Percentiles rank a stretch among this genome's conserved stretches.
These are phyloP conservation scores for Brasenia schreberi DNA, from an alignment of 164 flowering plant species.

Conservation along the genomic window DNA sequence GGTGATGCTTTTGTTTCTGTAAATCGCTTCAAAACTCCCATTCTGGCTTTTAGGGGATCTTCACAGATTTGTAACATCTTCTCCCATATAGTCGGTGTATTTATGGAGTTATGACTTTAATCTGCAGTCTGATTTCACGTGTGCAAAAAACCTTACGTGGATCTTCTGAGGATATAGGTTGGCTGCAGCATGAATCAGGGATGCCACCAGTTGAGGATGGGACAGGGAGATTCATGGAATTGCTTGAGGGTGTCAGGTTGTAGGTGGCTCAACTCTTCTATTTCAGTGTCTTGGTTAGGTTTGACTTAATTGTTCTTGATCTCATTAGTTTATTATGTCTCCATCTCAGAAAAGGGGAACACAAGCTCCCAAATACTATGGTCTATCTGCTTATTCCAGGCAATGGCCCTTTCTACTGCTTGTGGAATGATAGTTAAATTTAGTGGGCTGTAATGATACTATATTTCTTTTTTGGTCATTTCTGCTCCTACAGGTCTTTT, in stretches of 20 bases:
- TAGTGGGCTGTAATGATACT: neutral
- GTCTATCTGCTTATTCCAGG: constrained; percentile 94
- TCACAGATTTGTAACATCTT: too few relatives aligned
- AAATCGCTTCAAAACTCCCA: too few relatives aligned
- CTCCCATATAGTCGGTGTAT: neutral
- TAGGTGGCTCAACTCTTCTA: neutral
- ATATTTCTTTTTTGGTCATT: neutral
- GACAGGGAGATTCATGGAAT: constrained; percentile 55
- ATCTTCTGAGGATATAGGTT: constrained; percentile 95
- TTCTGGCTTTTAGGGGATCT: too few relatives aligned
- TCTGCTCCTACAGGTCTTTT: constrained; percentile 58
- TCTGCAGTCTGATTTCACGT: constrained; percentile 62
- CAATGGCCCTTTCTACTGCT: constrained; percentile 9
- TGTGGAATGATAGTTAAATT: too few relatives aligned
- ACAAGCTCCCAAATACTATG: constrained; percentile 68
- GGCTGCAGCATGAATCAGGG: constrained; percentile 60
- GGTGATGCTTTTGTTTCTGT: too few relatives aligned
- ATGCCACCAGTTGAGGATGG: constrained; percentile 92
- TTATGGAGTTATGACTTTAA: neutral
- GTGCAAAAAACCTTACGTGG: constrained; percentile 84
- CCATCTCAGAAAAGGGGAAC: constrained; percentile 72
- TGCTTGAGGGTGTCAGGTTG: constrained; percentile 66
- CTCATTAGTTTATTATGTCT: neutral
- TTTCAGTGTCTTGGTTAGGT: neutral
- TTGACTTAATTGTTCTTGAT: neutral